Evolutionary conservation across 2,329 filamentous ascomycete genomes (phyloP), one percentile per base, ranked within the genome.

Genomic region (Herpomyces periplanetae): DNA sequence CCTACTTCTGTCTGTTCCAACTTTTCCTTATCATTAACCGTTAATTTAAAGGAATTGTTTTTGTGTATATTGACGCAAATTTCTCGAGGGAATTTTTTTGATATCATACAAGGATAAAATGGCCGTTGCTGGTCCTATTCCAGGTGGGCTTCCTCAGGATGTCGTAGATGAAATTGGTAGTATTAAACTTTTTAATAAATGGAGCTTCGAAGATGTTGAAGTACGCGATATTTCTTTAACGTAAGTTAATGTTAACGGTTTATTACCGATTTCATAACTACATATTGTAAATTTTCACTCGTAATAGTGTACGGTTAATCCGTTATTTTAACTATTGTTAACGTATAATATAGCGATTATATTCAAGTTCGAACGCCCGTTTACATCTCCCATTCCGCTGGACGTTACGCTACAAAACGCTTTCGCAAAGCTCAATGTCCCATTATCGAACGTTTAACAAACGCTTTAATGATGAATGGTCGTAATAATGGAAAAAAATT

Each of bases 401-500:
- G 80, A 44, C 69, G 73, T 44, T 96, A 87, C 60, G 80, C 80
- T 42, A 59, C 63, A 51, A 96, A 96, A 71, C 65, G 84, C 43
- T 96, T 96, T 69, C 68, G 80, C 56, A 96, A 96, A 64, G 80
- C 84, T 44, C 84, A 91, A 60, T 96, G 80, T 68, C 80, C 80
- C 39, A 91, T 96, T 62, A 88, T 96, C 43, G 80, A 96, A 66
- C 75, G 80, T 45, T 63, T 96, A 37, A 96, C 80, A 58, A 96
- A 96, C 66, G 91, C 80, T 25, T 63, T 96, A 45, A 96, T 96
- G 84, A 91, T 91, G 75, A 87, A 96, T 63, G 80, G 80, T 49
- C 80, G 80, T 51, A 96, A 96, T 68, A 96, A 88, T 66, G 80
- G 80, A 50, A 96, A 96, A 66, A 96, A 96, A 69, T 62, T 91